Base-by-base conservation (phyloP, 1,139 yeast species). In the Debaryomycetaceae sp. region DNA sequence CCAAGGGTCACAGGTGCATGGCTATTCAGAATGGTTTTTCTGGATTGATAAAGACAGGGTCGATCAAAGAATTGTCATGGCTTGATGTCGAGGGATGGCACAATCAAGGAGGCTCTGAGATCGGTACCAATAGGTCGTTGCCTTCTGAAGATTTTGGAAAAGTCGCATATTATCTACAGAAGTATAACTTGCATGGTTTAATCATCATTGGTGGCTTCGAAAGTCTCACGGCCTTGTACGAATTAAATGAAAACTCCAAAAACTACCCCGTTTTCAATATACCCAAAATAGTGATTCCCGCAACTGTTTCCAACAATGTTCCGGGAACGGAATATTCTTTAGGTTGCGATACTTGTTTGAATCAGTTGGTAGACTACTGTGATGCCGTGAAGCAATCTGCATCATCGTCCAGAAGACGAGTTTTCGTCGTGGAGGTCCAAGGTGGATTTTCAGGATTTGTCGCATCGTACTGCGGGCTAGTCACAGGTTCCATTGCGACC, bases 241-340 rank as follows among this genome's bases (percentile, higher is more conserved):
- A 89, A 68, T 77, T 93, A 54, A 83, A 87, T 56, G 70, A 72
- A 53, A 87, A 93, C 30, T 80, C 95, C 62, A 62, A 63, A 36
- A 75, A 80, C 48, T 93, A 88, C 65, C 96, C 98, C 23, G 85
- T 95, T 17, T 88, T 93, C 74, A 81, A 91, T 61, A 89, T 93
- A 54, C 99, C 99, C 50, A 85, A 90, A 86, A 87, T 87, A 41
- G 85, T 90, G 51, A 76, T 93, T 47, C 98, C 99, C 14, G 96
- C 98, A 14, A 93, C 98, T 6, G 87, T 93, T 52, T 88, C 97
- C n/a, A 93, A 93, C 66, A 93, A 93, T 58, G 98, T 93, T 42
- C 99, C 99, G 11, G 99, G 98, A 48, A 85, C 97, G 3, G 97
- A 93, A 67, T 90, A 89, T 66, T 89, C 97, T 0, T 72, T 93